A percentile compares a stretch with the other conserved stretches of the same genome.
Conservation (phyloP, 108 stramenopile species). For the Pseudonitzschia multiseries region DNA sequence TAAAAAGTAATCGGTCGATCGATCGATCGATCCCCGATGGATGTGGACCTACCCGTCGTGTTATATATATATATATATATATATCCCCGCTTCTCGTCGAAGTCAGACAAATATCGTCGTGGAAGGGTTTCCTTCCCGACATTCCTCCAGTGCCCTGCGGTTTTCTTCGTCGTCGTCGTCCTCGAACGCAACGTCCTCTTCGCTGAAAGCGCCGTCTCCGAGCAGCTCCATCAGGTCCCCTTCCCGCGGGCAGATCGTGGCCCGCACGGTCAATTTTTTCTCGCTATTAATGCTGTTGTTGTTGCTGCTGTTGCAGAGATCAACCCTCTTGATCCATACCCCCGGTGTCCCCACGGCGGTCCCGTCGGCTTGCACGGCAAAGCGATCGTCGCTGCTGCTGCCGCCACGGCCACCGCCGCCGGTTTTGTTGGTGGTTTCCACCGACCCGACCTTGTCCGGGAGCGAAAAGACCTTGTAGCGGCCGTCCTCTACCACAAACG, state of each 20-base stretch:
- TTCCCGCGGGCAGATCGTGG: neutral
- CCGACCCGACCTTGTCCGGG: slow-evolving; percentile 20
- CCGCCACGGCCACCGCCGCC: no score
- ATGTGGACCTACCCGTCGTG: no score
- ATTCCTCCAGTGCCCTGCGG: neutral
- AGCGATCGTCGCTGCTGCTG: neutral
- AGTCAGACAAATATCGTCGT: neutral
- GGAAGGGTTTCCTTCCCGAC: slow-evolving; percentile 19
- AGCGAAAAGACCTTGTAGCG: slow-evolving; percentile 21
- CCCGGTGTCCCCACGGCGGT: slow-evolving; percentile 20
- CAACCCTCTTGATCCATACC: slow-evolving; percentile 24
- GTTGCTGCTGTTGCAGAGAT: neutral
- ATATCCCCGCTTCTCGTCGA: no score
- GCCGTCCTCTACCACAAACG: slow-evolving; percentile 68
- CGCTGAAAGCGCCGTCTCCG: neutral
- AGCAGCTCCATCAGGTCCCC: slow-evolving; percentile 15
- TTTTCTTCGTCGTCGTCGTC: slow-evolving; percentile 5
- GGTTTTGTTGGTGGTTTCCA: no score
- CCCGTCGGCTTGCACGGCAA: slow-evolving; percentile 6
- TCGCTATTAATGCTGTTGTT: neutral
- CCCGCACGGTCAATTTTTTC: neutral
- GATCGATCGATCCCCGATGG: no score
- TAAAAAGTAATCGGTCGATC: no score
- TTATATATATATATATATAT: no score
- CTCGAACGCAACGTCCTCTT: neutral